Evolutionary conservation across 2,329 filamentous ascomycete species (phyloP), one percentile per base, ranked within the genome.

Genomic region (Fusarium penzigii): DNA sequence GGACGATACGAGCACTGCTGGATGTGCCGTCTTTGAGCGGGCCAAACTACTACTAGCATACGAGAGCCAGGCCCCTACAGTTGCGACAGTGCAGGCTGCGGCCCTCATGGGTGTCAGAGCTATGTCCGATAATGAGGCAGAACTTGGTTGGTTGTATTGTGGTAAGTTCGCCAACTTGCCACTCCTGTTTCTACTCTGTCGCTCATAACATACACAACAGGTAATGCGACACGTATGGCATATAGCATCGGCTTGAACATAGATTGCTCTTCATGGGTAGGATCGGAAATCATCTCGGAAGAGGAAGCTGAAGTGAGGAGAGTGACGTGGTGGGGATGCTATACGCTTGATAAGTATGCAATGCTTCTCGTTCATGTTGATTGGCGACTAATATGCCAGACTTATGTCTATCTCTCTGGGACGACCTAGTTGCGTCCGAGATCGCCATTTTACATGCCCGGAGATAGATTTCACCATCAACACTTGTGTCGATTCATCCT

Each of bases 191-290:
- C n/a, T n/a, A n/a, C n/a, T n/a, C n/a, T n/a, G n/a, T n/a, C n/a
- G n/a, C 5, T 3, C 14, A 16, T 36, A 42, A n/a, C 38, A 10
- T 17, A 44, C 2, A 3, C 9, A 6, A 11, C 36, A 62, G 62
- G 63, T 2, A 66, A 57, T 9, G 63, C 64, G 0, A 61, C 60
- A 2, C 54, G 64, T 10, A 66, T 66, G 63, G 63, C 63, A 0
- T 53, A 54, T 20, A 66, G 64, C 29, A 55, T 66, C 1, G 64
- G 64, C 3, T 53, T 66, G 9, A 52, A 66, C 9, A 17, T 65
- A 0, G 63, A 66, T 16, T 58, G 53, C 29, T 52, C 56, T 3
- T 39, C 52, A 10, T 60, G 55, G 53, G 49, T 54, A 0, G 25
- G 44, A 10, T 39, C 44, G 1, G 56, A 53, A 2, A 11, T 51